These are phyloP conservation scores for Mycena citricolor DNA, from an alignment of 1,284 basidiomycete genomes.

Conservation along the genomic window DNA sequence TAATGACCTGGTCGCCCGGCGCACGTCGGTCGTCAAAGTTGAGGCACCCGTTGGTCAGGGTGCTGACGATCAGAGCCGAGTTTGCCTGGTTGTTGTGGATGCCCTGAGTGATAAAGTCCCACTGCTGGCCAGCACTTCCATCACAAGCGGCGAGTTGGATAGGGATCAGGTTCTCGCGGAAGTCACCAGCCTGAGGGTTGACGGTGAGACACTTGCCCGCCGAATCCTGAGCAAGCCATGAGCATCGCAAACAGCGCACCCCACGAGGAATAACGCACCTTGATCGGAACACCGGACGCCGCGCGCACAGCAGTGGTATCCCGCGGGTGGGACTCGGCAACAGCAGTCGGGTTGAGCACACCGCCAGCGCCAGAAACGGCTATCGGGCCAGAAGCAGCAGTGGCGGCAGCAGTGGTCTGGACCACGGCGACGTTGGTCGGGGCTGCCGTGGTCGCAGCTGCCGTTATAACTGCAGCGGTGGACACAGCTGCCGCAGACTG, in stretches of 20 bases:
- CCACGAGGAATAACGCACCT: too few species aligned
- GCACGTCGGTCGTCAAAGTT: slow-evolving; percentile 8
- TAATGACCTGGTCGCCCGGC: slow-evolving; percentile 2
- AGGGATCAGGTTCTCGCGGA: slow-evolving; percentile 10
- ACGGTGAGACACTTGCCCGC: slow-evolving; percentile 1
- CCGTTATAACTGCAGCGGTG: not conserved
- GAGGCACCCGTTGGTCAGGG: slow-evolving; percentile 6
- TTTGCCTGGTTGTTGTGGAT: slow-evolving; percentile 1
- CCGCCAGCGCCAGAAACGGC: slow-evolving; percentile 17
- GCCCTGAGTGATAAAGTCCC: slow-evolving; percentile 4
- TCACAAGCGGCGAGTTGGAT: not conserved
- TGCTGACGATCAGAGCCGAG: slow-evolving; percentile 1
- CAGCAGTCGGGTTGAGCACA: slow-evolving; percentile 16
- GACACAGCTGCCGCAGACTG: not conserved
- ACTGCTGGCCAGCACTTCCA: not conserved
- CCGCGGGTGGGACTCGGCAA: slow-evolving; percentile 14
- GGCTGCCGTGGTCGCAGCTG: slow-evolving; percentile 4
- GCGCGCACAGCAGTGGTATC: slow-evolving; percentile 18
- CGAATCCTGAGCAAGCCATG: too few species aligned
- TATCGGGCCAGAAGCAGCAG: slow-evolving; percentile 2
- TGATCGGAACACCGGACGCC: slow-evolving; percentile 14
- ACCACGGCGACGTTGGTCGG: not conserved
- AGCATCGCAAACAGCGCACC: too few species aligned
- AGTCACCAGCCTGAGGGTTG: slow-evolving; percentile 1
- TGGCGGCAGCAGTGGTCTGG: not conserved